Percentiles rank a stretch among this genome's conserved stretches.
phyloP scores from a whole-genome alignment of 805 yeast species.

The Cyberlindnera maritima region DNA sequence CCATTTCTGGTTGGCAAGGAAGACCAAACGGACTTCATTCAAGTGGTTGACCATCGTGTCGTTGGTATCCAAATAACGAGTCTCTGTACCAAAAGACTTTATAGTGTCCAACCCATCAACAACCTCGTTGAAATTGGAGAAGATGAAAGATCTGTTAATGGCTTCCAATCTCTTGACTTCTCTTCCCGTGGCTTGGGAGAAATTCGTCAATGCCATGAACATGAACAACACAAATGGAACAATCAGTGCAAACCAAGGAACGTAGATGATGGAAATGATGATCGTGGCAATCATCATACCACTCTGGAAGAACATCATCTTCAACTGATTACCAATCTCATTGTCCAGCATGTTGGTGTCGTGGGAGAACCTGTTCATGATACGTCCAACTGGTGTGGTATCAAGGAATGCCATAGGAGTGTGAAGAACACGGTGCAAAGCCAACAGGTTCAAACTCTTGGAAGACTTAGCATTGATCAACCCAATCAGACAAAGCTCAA shows the following conservation, averaged over 20 bases:
- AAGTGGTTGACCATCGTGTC: conserved; percentile 48
- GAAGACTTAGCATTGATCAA: conserved; percentile 14
- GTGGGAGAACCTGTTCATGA: conserved; percentile 32
- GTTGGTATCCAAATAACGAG: conserved; percentile 45
- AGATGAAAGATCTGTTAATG: conserved; percentile 62
- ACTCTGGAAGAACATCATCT: conserved; percentile 48
- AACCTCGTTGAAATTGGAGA: conserved; percentile 67
- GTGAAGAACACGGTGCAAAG: conserved; percentile 54
- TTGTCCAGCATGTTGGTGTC: conserved; percentile 81
- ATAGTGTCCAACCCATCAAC: conserved; percentile 64
- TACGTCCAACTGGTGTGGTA: conserved; percentile 58
- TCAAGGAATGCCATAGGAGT: conserved; percentile 82
- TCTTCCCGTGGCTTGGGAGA: conserved; percentile 67
- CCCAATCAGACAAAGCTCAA: conserved; percentile 34
- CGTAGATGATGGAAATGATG: conserved; percentile 58
- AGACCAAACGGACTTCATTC: conserved; percentile 62
- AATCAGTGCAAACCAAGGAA: conserved; percentile 73
- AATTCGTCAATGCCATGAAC: conserved; percentile 43
- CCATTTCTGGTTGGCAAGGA: conserved; percentile 69
- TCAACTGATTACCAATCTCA: conserved; percentile 61
- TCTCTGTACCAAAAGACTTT: conserved; percentile 47
- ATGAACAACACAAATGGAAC: conserved; percentile 46
- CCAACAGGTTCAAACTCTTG: conserved; percentile 36
- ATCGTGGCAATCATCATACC: conserved; percentile 53
- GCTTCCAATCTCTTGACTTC: conserved; percentile 80